Percentiles rank a stretch among this genome's conserved stretches.
These are phyloP conservation scores for Talaromyces sp. DNA, from an alignment of 2,329 filamentous ascomycete species.

Conservation along the genomic window DNA sequence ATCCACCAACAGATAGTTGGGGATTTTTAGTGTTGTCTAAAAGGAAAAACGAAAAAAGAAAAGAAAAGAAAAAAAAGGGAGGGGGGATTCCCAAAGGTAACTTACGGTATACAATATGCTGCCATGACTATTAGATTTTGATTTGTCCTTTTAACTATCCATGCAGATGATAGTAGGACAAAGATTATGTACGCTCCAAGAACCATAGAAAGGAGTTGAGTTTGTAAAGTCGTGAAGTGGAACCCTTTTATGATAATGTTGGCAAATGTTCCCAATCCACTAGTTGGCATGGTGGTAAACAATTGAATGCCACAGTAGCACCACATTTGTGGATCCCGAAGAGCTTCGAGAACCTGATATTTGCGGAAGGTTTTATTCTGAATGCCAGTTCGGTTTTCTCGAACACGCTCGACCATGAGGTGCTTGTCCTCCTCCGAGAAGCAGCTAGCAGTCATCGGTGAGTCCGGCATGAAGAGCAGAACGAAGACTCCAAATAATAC, in stretches of 20 bases:
- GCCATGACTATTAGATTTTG: slow-evolving; percentile 73
- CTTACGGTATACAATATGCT: slow-evolving; percentile 66
- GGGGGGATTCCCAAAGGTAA: no score
- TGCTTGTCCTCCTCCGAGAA: slow-evolving; percentile 68
- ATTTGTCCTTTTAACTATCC: slow-evolving; percentile 66
- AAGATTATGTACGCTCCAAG: slow-evolving; percentile 73
- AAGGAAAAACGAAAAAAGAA: no score
- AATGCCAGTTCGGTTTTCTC: slow-evolving; percentile 63
- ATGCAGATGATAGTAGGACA: slow-evolving; percentile 67
- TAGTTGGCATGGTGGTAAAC: slow-evolving; percentile 73
- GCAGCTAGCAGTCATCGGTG: slow-evolving; percentile 71
- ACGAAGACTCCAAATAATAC: slow-evolving; percentile 68
- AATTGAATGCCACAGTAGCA: slow-evolving; percentile 56
- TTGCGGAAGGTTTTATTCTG: slow-evolving; percentile 59
- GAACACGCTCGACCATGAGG: slow-evolving; percentile 63
- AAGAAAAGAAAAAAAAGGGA: no score
- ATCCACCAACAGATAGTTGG: no score
- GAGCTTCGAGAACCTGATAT: slow-evolving; percentile 59
- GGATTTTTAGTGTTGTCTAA: no score
- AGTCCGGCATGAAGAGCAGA: slow-evolving; percentile 66
- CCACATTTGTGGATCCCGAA: slow-evolving; percentile 67
- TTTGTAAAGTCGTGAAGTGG: slow-evolving; percentile 66
- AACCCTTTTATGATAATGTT: slow-evolving; percentile 75
- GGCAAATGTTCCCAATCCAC: slow-evolving; percentile 71
- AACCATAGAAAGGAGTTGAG: slow-evolving; percentile 73